Base-by-base conservation (phyloP, 2,329 filamentous ascomycete species). In the Boeremia exigua region DNA sequence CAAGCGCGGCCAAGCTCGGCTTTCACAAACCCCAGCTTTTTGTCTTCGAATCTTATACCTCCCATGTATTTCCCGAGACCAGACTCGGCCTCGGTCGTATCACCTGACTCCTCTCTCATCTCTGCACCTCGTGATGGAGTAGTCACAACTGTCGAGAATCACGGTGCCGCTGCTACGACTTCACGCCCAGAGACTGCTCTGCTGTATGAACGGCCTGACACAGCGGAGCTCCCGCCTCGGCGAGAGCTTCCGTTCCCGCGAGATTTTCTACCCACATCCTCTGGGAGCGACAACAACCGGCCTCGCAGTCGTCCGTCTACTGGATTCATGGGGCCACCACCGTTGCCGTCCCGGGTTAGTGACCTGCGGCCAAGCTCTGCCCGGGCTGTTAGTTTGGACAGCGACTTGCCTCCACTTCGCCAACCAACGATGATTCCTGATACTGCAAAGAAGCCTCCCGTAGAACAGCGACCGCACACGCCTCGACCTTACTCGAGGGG, bases 201-300 rank as follows among this genome's bases (percentile, higher is more conserved):
- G 17, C 49, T 66, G 7, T 62, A 61, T 37, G 47, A 49, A n/a
- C 59, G 63, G 4, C 63, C 57, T 12, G 53, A 58, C 15, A 58
- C 65, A 27, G 44, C 60, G n/a, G 43, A 56, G 15, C 63, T 77
- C 29, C 75, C 75, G 23, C 75, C 75, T 7, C 63, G 71, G 45
- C 69, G 76, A 43, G 75, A 78, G 56, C 68, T 78, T 15, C 76
- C 77, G 3, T 80, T 79, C 57, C 62, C 68, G 33, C 69, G 73
- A 7, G 61, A 69, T n/a, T 71, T 70, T 19, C 42, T 63, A 9
- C 58, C 67, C n/a, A 54, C 65, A 33, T 70, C 69, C 44, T 60
- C 65, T 32, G 62, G 64, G 14, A 70, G 57, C 29, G 67, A 71
- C 9, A 65, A 52, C 9, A 54, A 51, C 19, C 60, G 62, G 3